Base-by-base conservation (phyloP, 805 yeast species). In the Barnettozyma sucrosica region DNA sequence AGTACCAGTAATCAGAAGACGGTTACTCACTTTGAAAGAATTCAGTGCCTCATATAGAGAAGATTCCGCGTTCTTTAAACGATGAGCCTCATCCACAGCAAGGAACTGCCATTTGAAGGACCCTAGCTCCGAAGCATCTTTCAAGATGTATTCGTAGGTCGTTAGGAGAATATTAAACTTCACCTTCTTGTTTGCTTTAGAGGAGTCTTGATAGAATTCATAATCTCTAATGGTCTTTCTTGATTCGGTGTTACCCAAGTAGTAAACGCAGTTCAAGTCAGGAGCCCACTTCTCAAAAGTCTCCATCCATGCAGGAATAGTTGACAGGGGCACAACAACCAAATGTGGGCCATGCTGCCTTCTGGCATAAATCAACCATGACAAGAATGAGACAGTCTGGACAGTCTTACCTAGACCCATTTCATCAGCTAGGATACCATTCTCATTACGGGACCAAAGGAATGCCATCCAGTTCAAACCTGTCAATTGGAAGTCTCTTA, bases 391-490 rank as follows among this genome's bases (percentile, higher is more conserved):
- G 13, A 93, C 96, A 0, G 98, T 93, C 67, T 93, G 99, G 14
- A 93, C 97, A 9, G 99, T 93, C 63, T 93, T 93, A 53, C 99
- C 99, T 46, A 93, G 75, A 47, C 99, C 99, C 99, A 93, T 93
- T 66, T 93, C 99, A 71, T 93, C 99, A 5, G 99, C 99, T 37
- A 93, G 71, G 44, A 93, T 93, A 47, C 99, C 98, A 66, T 93
- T 93, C 69, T 93, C 97, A 66, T 92, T 88, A 59, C 97, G 79
- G 4, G 96, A 88, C 99, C 99, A 93, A 51, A 93, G 71, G 64
- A 92, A 93, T 0, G 99, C 99, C 99, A 93, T 93, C 99, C 99
- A 93, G 67, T 93, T 93, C 52, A 93, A 76, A 48, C 99, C 99
- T 0, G 99, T 93, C 65, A 93, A 76, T 71, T 93, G 99, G 77